Evolutionary conservation across 2,329 filamentous ascomycete species (phyloP).

Genomic region (Aureobasidium pullulans): DNA sequence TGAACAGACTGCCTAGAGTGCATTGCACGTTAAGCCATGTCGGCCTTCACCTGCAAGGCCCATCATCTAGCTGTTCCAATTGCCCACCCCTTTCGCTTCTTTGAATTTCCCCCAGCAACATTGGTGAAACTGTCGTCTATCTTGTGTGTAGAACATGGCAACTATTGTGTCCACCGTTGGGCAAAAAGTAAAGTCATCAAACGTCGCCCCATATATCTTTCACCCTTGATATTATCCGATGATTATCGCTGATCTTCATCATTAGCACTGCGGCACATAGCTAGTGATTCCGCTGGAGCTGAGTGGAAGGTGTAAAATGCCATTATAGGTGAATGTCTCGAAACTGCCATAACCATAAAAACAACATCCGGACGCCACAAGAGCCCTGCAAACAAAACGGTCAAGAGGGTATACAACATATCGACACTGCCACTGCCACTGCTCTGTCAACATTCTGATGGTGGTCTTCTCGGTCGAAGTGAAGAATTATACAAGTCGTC

Average conservation of each 20-base stretch:
- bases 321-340: conserved; percentile 1
- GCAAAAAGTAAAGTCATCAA: neutral
- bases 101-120: neutral
- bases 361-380: conserved; percentile 11
- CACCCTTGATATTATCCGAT: neutral
- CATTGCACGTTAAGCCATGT: conserved; percentile 5
- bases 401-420: neutral
- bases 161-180: neutral
- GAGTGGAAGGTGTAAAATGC: neutral
- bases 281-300: neutral
- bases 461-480: neutral
- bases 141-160: neutral
- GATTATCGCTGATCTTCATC: neutral
- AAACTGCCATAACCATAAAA: conserved; percentile 12
- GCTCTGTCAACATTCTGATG: neutral
- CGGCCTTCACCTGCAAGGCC: neutral
- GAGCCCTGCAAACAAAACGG: neutral
- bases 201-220: neutral
- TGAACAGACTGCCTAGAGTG: neutral
- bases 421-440: neutral
- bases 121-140: neutral
- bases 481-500: conserved; percentile 1
- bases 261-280: neutral
- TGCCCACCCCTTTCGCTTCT: neutral
- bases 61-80: neutral